A percentile compares a stretch with the other conserved stretches of the same genome.
Evolutionary conservation across 352 stramenopile species (phyloP).

Genomic region (Pythium myriotylum): DNA sequence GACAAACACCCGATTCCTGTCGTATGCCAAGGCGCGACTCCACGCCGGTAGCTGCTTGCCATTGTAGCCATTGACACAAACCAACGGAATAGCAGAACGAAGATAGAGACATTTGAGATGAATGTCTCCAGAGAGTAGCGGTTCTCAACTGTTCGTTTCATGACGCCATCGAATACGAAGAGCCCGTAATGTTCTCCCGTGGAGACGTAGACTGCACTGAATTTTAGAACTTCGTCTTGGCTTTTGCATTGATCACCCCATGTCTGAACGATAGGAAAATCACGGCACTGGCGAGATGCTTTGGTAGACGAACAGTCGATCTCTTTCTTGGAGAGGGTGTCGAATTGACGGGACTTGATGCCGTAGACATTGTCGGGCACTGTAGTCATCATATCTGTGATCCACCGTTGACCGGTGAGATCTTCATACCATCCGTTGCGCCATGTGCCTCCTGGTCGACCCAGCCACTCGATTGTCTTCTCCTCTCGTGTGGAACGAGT

Average conservation of each 20-base stretch:
- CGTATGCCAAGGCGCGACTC: slow-evolving; percentile 18
- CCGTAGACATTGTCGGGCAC: slow-evolving; percentile 8
- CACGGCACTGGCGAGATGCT: slow-evolving; percentile 9
- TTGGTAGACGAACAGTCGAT: slow-evolving; percentile 1
- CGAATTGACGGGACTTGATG: slow-evolving; percentile 22
- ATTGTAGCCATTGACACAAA: slow-evolving; percentile 27
- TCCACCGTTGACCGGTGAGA: slow-evolving; percentile 15
- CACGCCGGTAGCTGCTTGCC: slow-evolving; percentile 14
- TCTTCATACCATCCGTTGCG: slow-evolving; percentile 41
- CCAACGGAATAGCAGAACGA: slow-evolving; percentile 37
- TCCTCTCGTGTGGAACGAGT: slow-evolving; percentile 16
- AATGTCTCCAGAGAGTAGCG: slow-evolving; percentile 39
- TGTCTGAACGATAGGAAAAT: background rate
- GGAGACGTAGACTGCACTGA: slow-evolving; percentile 16
- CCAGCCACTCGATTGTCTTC: slow-evolving; percentile 29
- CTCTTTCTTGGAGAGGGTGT: slow-evolving; percentile 11
- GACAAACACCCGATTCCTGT: slow-evolving; percentile 28
- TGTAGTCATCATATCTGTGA: slow-evolving; percentile 26
- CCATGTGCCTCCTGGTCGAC: slow-evolving; percentile 29
- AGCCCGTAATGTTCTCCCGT: slow-evolving; percentile 33
- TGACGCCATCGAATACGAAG: slow-evolving; percentile 29
- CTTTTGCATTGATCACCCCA: slow-evolving; percentile 23
- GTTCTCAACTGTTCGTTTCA: slow-evolving; percentile 16
- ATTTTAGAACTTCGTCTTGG: background rate
- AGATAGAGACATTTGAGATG: slow-evolving; percentile 40